These are phyloP conservation scores for Floccularia luteovirens DNA, from an alignment of 768 basidiomycete species.

Conservation along the genomic window DNA sequence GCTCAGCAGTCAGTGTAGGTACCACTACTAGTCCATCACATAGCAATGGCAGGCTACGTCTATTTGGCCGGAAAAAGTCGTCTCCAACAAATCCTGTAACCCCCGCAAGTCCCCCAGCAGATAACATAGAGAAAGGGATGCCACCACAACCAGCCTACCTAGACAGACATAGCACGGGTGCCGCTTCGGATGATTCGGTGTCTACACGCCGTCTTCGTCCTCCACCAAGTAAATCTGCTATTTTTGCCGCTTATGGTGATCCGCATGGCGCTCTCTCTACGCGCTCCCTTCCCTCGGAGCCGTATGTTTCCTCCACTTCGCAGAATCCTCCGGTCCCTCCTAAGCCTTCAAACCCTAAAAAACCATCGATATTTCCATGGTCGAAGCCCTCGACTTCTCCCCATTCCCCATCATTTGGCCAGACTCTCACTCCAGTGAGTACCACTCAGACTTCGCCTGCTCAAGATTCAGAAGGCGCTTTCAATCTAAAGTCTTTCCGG, in stretches of 20 bases:
- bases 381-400: constrained; percentile 22
- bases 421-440: constrained; percentile 12
- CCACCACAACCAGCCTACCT: constrained; percentile 24
- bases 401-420: constrained; percentile 13
- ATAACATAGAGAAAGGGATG: constrained; percentile 6
- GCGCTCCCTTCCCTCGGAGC: constrained; percentile 51
- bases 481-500: constrained; percentile 70
- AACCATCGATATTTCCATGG: constrained; percentile 26
- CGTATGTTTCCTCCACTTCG: neutral
- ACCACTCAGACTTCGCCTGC: constrained; percentile 8
- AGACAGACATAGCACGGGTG: constrained; percentile 24
- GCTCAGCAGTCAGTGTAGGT: constrained; percentile 14
- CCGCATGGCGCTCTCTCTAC: constrained; percentile 47
- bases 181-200: constrained; percentile 22
- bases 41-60: constrained; percentile 15
- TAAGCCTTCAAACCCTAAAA: constrained; percentile 13
- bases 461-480: constrained; percentile 18
- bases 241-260: constrained; percentile 55
- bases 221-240: constrained; percentile 55
- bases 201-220: constrained; percentile 37
- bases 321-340: constrained; percentile 19
- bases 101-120: no score
- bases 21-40: constrained; percentile 14
- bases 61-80: constrained; percentile 31
- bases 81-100: constrained; percentile 3